Conservation (phyloP, 345 rosid genomes). For the Citrus unshiu region DNA sequence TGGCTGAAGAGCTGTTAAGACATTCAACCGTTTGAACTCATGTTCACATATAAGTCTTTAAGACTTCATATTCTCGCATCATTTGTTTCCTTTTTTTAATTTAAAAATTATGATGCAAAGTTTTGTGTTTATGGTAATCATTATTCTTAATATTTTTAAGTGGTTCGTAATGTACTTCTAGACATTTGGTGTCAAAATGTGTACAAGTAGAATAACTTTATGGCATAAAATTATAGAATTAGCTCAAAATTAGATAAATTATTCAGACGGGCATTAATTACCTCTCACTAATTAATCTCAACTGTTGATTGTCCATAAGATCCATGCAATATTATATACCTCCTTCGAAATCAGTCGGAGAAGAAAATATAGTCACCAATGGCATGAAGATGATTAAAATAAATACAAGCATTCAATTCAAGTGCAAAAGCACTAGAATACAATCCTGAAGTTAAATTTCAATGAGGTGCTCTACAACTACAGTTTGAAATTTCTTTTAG, state of each 20-base stretch:
- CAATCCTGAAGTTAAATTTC: neutral
- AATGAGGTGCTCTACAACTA: neutral
- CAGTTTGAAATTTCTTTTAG: neutral
- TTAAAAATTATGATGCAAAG: neutral
- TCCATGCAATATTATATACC: no score
- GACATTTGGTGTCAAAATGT: no score
- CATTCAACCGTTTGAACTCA: constrained; percentile 41
- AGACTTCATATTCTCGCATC: neutral
- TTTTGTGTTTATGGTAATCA: neutral
- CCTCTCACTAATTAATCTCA: no score
- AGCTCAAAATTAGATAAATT: no score
- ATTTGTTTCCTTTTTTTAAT: neutral
- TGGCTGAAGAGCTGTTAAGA: constrained; percentile 34
- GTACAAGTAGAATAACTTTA: no score
- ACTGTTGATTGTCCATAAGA: no score
- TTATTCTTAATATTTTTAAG: neutral
- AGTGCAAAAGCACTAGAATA: neutral
- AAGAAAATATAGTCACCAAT: no score
- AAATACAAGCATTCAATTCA: neutral
- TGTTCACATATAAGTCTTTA: constrained; percentile 32
- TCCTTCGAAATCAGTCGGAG: no score
- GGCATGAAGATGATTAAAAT: neutral
- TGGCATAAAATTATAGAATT: no score
- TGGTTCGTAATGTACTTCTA: neutral
- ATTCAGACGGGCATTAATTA: no score